A percentile compares a stretch with the other conserved stretches of the same genome.
phyloP scores from a whole-genome alignment of 2,329 filamentous ascomycete genomes.

The Pestalotiopsis sp. region DNA sequence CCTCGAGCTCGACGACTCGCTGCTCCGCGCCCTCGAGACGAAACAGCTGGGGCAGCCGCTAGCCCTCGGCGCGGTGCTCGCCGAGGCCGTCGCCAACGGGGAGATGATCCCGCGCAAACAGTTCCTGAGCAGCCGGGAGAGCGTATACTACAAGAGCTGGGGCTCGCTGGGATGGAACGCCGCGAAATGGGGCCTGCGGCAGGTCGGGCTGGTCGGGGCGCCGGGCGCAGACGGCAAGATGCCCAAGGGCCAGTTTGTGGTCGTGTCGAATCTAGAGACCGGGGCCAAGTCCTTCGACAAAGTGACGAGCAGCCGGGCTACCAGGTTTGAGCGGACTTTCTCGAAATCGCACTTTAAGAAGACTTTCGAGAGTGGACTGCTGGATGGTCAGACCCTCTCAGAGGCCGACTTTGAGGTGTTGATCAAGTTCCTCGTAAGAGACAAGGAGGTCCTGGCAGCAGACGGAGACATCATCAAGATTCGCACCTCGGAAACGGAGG shows the following conservation, averaged over 20 bases:
- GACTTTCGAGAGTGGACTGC: slow-evolving; percentile 55
- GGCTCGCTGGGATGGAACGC: slow-evolving; percentile 64
- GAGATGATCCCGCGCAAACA: slow-evolving; percentile 71
- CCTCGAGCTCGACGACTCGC: slow-evolving; percentile 58
- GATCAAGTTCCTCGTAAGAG: slow-evolving; percentile 69
- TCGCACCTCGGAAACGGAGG: slow-evolving; percentile 47
- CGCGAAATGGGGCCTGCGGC: slow-evolving; percentile 31
- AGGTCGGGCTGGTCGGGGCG: slow-evolving; percentile 32
- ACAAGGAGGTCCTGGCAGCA: slow-evolving; percentile 59
- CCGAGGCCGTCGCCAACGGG: slow-evolving; percentile 69
- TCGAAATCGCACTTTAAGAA: slow-evolving; percentile 65
- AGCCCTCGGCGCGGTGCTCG: slow-evolving; percentile 75
- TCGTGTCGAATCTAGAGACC: slow-evolving; percentile 64
- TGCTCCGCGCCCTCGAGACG: slow-evolving; percentile 72
- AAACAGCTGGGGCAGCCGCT: slow-evolving; percentile 80
- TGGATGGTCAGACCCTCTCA: slow-evolving; percentile 51
- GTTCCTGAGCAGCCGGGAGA: slow-evolving; percentile 67
- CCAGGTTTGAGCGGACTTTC: slow-evolving; percentile 67
- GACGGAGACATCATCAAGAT: slow-evolving; percentile 77
- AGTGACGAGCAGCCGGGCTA: slow-evolving; percentile 40
- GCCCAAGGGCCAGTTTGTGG: slow-evolving; percentile 64
- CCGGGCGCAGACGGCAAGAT: slow-evolving; percentile 48
- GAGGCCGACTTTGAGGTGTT: slow-evolving; percentile 69
- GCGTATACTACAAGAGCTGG: slow-evolving; percentile 73
- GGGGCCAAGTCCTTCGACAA: slow-evolving; percentile 57